Base-by-base conservation (phyloP, 2,329 filamentous ascomycete species). In the Arachnopeziza araneosa region DNA sequence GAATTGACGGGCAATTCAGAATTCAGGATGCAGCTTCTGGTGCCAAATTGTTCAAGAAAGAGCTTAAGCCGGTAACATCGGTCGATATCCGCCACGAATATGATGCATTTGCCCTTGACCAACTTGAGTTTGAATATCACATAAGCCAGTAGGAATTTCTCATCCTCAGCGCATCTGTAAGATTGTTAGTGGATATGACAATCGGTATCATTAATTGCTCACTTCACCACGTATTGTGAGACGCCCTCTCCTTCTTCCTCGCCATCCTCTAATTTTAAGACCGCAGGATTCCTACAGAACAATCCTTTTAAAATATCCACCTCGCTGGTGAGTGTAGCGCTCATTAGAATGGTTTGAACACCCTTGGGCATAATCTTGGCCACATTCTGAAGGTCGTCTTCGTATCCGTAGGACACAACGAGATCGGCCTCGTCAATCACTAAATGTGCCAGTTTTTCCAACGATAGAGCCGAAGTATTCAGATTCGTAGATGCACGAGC, bases 391-490 rank as follows among this genome's bases (percentile, higher is more conserved):
- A 99, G 81, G 68, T 98, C 95, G 61, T 96, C 90, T 60, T 93
- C 88, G 72, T 97, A 96, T 54, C 93, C 95, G 71, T 98, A 99
- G 3, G 91, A 96, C 59, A 98, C 79, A 7, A 99, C 89, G 64
- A 99, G 76, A 71, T 99, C 95, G 2, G 93, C 93, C 77, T 99
- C 95, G 73, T 99, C 95, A 57, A 99, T 86, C 0, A 98, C 90
- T 19, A 98, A 77, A 65, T 72, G 86, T 32, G 85, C 83, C 23
- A 99, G 80, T 54, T 84, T 81, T 19, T 87, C 83, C 32, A 96
- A 77, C 1, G 86, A 84, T 55, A 98, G 78, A 0, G 87, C 83
- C 12, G 86, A 85, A 55, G 80, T 86, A 70, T 89, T 90, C 69
- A 96, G 81, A 70, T 93, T 92, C 60, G 88, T 80, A 70, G 88